Percentiles rank a stretch among this genome's conserved stretches.
phyloP scores from a whole-genome alignment of 192 early-diverging fungal species.

The Entomortierella parvispora region DNA sequence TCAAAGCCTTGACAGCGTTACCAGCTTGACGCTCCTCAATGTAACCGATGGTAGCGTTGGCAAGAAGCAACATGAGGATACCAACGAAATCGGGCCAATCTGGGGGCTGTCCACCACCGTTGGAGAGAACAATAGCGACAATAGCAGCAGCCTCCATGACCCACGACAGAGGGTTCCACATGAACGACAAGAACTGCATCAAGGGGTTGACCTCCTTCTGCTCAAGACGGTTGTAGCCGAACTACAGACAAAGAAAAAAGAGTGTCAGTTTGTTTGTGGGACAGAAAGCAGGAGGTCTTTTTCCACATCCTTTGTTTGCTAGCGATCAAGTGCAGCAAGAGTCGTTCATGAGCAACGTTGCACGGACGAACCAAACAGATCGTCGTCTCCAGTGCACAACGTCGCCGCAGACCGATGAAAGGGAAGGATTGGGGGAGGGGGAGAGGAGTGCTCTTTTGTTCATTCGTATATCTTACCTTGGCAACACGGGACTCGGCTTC shows the following conservation, averaged over 20 bases:
- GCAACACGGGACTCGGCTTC: slow-evolving; percentile 71
- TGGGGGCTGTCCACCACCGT: slow-evolving; percentile 71
- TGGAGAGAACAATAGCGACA: slow-evolving; percentile 80
- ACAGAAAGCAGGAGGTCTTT: too few relatives aligned
- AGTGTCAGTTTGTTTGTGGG: not conserved
- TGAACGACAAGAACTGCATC: slow-evolving; percentile 87
- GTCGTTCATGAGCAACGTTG: too few relatives aligned
- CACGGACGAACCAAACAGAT: not conserved
- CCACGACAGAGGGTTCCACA: slow-evolving; percentile 85
- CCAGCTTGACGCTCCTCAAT: slow-evolving; percentile 92
- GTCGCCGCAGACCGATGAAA: not conserved
- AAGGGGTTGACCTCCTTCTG: slow-evolving; percentile 85
- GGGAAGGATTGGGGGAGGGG: not conserved
- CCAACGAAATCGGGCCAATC: slow-evolving; percentile 91
- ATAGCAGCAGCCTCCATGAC: slow-evolving; percentile 91
- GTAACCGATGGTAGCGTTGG: slow-evolving; percentile 90
- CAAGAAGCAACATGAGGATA: slow-evolving; percentile 81
- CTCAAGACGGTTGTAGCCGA: slow-evolving; percentile 76
- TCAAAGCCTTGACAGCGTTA: slow-evolving; percentile 92
- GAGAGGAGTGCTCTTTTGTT: too few relatives aligned
- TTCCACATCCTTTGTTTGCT: too few relatives aligned
- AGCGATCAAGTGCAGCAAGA: not conserved
- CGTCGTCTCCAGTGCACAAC: not conserved
- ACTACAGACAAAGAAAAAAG: slow-evolving; percentile 53
- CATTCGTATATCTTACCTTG: slow-evolving; percentile 37